A percentile compares a stretch with the other conserved stretches of the same genome.
phyloP scores from a whole-genome alignment of 495 filamentous ascomycete genomes.

The Parachaetomium inaequale region DNA sequence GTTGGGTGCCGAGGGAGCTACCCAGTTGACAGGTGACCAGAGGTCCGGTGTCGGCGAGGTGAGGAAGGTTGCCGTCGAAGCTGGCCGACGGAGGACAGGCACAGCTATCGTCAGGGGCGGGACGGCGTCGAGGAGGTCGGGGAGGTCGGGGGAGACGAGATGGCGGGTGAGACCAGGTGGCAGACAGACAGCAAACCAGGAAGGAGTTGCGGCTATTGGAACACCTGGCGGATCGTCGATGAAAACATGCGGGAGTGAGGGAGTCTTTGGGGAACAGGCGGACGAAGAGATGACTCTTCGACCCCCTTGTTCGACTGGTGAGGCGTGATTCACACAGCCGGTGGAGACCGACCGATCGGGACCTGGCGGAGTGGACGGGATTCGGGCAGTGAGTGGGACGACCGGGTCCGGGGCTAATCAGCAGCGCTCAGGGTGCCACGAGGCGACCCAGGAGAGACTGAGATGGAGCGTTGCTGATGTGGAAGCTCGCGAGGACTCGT shows the following conservation, averaged over 20 bases:
- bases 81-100: constrained; percentile 2
- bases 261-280: constrained; percentile 39
- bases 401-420: constrained; percentile 21
- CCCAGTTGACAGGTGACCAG: constrained; percentile 11
- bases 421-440: constrained; percentile 17
- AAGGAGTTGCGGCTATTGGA: constrained; percentile 33
- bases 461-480: constrained; percentile 4
- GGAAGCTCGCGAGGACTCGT: constrained; percentile 10
- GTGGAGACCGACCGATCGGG: constrained; percentile 27
- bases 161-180: constrained; percentile 34
- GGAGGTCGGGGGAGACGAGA: background rate
- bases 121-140: background rate
- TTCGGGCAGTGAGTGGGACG: constrained; percentile 14
- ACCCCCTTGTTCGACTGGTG: constrained; percentile 40
- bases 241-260: constrained; percentile 42
- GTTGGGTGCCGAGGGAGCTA: constrained; percentile 6
- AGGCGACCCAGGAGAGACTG: background rate
- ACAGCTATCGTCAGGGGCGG: constrained; percentile 14
- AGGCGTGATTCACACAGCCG: constrained; percentile 34
- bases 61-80: constrained; percentile 9
- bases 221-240: constrained; percentile 38
- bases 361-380: constrained; percentile 22
- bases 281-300: constrained; percentile 49
- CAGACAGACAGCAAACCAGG: constrained; percentile 33
- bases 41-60: constrained; percentile 1